Conservation (phyloP, 331 rosid genomes). For the Malus hybrid region DNA sequence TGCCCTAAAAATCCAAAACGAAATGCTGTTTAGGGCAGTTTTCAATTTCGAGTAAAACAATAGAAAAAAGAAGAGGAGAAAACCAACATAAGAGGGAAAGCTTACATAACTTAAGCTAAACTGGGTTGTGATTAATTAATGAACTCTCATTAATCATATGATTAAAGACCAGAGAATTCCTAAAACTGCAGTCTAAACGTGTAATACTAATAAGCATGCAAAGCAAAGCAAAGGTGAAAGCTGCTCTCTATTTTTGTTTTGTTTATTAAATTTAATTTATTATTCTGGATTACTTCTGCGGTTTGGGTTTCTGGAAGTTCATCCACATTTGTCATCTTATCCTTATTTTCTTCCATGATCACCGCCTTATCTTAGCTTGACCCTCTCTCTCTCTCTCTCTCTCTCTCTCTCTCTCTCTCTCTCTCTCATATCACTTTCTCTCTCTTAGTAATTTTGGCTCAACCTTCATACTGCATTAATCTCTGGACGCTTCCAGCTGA, state of each 20-base stretch:
- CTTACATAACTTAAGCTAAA: background rate
- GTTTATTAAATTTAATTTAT: slow-evolving; percentile 1
- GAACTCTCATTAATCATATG: background rate
- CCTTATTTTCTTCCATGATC: slow-evolving; percentile 27
- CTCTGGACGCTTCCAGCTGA: background rate
- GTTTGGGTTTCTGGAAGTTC: background rate
- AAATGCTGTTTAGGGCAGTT: background rate
- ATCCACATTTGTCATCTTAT: slow-evolving; percentile 41
- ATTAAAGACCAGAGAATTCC: background rate
- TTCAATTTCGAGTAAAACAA: background rate
- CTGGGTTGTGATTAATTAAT: background rate
- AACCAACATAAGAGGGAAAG: background rate
- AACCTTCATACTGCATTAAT: background rate
- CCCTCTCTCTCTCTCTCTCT: slow-evolving; percentile 15
- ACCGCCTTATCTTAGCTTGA: slow-evolving; percentile 18
- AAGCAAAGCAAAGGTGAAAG: background rate
- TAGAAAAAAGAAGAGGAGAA: background rate
- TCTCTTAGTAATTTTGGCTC: slow-evolving; percentile 11
- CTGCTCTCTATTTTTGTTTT: background rate
- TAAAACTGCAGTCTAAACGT: background rate
- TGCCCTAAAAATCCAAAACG: background rate
- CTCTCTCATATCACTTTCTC: too few relatives aligned
- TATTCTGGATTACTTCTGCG: background rate
- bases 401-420: too few relatives aligned
- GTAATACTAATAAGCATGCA: background rate